These are phyloP conservation scores for Vitis amurensis DNA, from an alignment of 164 flowering plant genomes.

Conservation along the genomic window DNA sequence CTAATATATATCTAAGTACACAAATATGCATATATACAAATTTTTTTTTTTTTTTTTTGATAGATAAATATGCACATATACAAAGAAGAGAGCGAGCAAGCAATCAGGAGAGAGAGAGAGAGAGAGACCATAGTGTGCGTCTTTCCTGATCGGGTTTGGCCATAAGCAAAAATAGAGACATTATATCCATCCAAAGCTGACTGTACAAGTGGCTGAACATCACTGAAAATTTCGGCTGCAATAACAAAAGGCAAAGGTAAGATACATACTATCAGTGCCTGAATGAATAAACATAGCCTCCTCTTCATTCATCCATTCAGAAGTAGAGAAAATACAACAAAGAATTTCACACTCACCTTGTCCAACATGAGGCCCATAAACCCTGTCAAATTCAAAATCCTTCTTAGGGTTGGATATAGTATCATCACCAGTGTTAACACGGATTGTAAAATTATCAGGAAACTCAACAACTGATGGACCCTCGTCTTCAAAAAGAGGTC, in stretches of 20 bases:
- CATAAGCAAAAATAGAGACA: conserved; percentile 90
- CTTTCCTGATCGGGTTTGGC: conserved; percentile 89
- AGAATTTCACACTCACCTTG: conserved; percentile 57
- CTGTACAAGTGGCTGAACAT: conserved; percentile 94
- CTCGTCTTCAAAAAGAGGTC: conserved; percentile 96
- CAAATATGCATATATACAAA: not conserved
- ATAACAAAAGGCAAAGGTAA: conserved; percentile 4
- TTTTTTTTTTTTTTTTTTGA: not conserved
- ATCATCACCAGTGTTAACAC: conserved; percentile 75
- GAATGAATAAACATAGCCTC: not conserved
- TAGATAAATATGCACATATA: not conserved
- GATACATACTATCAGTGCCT: not conserved
- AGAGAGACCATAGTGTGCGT: conserved; percentile 87
- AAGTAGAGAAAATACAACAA: conserved; percentile 2
- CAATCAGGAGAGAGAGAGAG: conserved; percentile 23
- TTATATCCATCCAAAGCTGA: conserved; percentile 98
- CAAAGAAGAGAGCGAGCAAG: conserved; percentile 2
- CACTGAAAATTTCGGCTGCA: conserved; percentile 91
- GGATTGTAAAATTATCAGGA: conserved; percentile 88
- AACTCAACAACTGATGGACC: conserved; percentile 83
- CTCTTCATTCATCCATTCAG: not conserved
- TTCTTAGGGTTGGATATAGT: conserved; percentile 68
- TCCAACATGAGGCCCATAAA: conserved; percentile 98
- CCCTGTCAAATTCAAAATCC: conserved; percentile 96
- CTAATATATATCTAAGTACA: not conserved